Conservation (phyloP, 495 filamentous ascomycete genomes). For the Pyrenopolyporus hunteri region DNA sequence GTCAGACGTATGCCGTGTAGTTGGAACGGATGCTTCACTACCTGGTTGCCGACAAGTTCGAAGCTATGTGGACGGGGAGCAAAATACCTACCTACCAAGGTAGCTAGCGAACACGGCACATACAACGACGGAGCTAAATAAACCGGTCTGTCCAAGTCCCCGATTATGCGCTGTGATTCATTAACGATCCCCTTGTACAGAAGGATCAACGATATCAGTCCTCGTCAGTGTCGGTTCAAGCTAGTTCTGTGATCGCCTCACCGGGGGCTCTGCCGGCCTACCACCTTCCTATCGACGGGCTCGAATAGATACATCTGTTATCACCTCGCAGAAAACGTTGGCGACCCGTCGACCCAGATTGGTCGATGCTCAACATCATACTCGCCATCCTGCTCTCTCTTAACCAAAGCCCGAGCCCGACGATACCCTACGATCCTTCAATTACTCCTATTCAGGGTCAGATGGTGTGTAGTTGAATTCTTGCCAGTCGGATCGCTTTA, state of each 20-base stretch:
- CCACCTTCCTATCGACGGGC: background rate
- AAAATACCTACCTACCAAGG: no score
- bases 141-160: background rate
- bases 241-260: background rate
- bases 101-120: background rate
- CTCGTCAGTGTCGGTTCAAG: background rate
- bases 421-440: conserved; percentile 1
- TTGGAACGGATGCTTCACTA: no score
- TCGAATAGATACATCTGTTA: conserved; percentile 1
- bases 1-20: background rate
- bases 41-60: no score
- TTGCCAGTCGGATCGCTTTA: background rate
- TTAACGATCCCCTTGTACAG: background rate
- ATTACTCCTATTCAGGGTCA: background rate
- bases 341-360: conserved; percentile 19
- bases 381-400: conserved; percentile 1
- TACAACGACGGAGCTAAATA: background rate
- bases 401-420: conserved; percentile 4
- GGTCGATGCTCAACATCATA: background rate
- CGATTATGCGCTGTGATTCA: background rate
- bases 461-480: conserved; percentile 22
- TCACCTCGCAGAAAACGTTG: conserved; percentile 6
- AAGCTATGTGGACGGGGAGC: no score
- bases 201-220: background rate
- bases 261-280: background rate